phyloP scores from a whole-genome alignment of 768 basidiomycete species.

The Tylopilus rubrobrunneus region DNA sequence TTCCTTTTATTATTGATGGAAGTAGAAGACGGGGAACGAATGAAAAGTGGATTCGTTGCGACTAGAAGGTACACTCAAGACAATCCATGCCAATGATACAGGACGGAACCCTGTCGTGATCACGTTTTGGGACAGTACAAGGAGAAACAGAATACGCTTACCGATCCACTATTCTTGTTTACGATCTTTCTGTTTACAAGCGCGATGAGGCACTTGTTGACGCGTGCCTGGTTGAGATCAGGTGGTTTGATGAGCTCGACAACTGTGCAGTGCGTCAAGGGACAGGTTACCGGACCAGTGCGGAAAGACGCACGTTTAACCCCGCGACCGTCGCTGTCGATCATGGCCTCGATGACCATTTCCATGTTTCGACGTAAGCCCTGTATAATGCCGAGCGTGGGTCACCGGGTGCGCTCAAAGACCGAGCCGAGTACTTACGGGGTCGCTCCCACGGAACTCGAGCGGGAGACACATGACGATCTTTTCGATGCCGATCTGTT shows the following conservation, averaged over 20 bases:
- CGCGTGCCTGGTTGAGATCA: conserved; percentile 83
- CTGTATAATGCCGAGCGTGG: conserved; percentile 33
- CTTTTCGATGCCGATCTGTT: conserved; percentile 45
- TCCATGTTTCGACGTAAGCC: conserved; percentile 76
- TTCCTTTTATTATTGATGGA: conserved; percentile 1
- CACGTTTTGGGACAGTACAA: background rate
- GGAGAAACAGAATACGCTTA: conserved; percentile 24
- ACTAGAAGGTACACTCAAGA: conserved; percentile 19
- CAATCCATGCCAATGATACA: conserved; percentile 68
- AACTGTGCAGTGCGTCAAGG: conserved; percentile 43
- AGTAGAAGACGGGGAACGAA: conserved; percentile 2
- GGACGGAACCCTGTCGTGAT: conserved; percentile 50
- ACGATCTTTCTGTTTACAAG: conserved; percentile 85
- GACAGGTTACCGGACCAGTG: background rate
- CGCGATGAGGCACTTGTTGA: conserved; percentile 91
- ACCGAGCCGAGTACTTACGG: conserved; percentile 45
- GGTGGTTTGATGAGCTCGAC: conserved; percentile 73
- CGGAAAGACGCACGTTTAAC: conserved; percentile 51
- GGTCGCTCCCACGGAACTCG: conserved; percentile 84
- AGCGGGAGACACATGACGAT: conserved; percentile 76
- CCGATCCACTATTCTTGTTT: conserved; percentile 64
- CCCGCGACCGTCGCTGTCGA: conserved; percentile 58
- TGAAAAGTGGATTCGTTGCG: background rate
- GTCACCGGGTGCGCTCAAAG: no score
- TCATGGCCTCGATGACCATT: conserved; percentile 69